Base-by-base conservation (phyloP, 306 rosid genomes). In the Inga laurina region DNA sequence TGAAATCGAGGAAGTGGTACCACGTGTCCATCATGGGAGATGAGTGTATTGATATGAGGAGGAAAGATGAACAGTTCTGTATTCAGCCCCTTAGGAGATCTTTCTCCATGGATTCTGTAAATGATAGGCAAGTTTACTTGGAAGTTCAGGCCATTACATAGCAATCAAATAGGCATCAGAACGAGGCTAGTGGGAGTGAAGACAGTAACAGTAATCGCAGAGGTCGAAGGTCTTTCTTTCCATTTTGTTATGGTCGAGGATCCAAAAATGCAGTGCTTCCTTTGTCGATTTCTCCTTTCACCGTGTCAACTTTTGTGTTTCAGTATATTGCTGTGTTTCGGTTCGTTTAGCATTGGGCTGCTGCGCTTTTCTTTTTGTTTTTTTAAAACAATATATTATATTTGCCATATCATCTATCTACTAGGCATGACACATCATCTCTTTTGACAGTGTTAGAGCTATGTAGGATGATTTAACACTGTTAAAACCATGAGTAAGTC, bases 51-150 rank as follows among this genome's bases (percentile, higher is more conserved):
- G 91, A 93, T 84, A 70, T 79, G 22, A 82, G 93, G 79, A 84
- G 85, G 59, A 89, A 90, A 65, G 91, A 93, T 44, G 91, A 91
- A 0, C 90, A 87, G 64, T 93, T 93, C 56, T 82, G 81, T 43
- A 37, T 93, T 80, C 94, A 87, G 56, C 91, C 95, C 8, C 83
- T 91, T 10, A 77, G 92, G 82, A 85, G 96, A 84, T 93, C 94
- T 79, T 91, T 93, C 83, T 93, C 96, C 37, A 83, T 90, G 91
- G 91, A 93, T 80, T 93, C 94, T 64, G 91, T 94, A 8, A 82
- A 84, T 51, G 92, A 90, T 79, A 83, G 87, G 80, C 85, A 89
- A 70, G 80, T 89, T 77, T 87, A 83, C 77, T 49, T 87, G 43
- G 90, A 89, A 66, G 88, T 87, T 84, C 89, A 87, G 76, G 80